Base-by-base conservation (phyloP, 139 green algal species). In the Micromonas commoda region DNA sequence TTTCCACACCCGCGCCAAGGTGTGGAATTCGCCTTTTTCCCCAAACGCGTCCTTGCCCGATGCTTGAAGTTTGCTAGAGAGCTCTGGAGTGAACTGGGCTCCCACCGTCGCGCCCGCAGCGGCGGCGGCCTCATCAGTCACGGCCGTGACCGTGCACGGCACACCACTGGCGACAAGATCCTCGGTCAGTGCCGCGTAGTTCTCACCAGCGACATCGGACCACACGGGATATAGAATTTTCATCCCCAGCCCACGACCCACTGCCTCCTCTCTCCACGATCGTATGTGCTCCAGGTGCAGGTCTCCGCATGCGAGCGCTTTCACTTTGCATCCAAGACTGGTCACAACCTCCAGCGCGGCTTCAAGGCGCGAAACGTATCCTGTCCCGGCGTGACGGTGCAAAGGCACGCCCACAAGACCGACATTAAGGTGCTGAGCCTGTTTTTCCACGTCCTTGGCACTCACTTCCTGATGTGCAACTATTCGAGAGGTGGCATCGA, bases 11-110 rank as follows among this genome's bases (percentile, higher is more conserved):
- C 31, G 4, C 28, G 66, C 66, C 5, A 73, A 31, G 13, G 66
- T 53, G 66, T 73, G 66, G 13, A 52, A 28, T 29, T 73, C 66
- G 20, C 66, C 66, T 13, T 73, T 73, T 29, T 73, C 66, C 23
- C 66, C 66, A 21, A 38, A 45, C 33, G 66, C 66, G 66, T 73
- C 66, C 32, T 53, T 5, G 19, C n/a, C n/a, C 66, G 66, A 19
- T 29, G 20, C n/a, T 28, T 23, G 4, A 5, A 52, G n/a, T 13
- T 38, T 23, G 5, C 9, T 29, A 13, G 20, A 28, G 51, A 45
- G n/a, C 66, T 28, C 66, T 5, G 6, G 20, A n/a, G 6, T 24
- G 66, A 39, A 73, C 32, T 23, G 19, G 13, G n/a, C 66, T 39
- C 66, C 66, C 19, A 73, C 66, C 6, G 4, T 31, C 32, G 21